Base-by-base conservation (phyloP, 2,329 filamentous ascomycete species). In the Colletotrichum tropicicola region DNA sequence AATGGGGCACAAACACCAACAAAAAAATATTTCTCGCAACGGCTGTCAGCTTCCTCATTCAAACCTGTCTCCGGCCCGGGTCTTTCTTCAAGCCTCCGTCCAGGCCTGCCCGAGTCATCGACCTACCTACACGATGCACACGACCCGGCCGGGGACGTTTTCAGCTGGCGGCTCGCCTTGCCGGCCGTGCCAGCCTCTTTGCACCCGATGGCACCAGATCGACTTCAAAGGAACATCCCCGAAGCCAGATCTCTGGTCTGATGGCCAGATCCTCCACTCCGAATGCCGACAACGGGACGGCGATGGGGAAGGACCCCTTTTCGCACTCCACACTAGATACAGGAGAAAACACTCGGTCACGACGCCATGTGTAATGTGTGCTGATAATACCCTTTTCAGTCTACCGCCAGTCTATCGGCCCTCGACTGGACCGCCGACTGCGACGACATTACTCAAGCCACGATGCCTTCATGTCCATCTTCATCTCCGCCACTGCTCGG, bases 401-500 rank as follows among this genome's bases (percentile, higher is more conserved):
- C 28, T 19, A 43, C 39, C 12, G n/a, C 9, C n/a, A n/a, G n/a
- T 12, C 15, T 7, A 21, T 10, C 15, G 10, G 30, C 9, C 30
- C n/a, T n/a, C n/a, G n/a, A n/a, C n/a, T n/a, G 30, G 3, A 9
- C 21, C 12, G 9, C 35, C 43, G 32, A 41, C 39, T 35, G 19
- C 47, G n/a, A 19, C 30, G 39, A 41, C 55, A 41, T 60, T 64
- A 48, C 41, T 59, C 30, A 30, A 41, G 47, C 25, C 15, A 6
- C 10, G 21, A 39, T 12, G 23, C n/a, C 19, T 10, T 43, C 39
- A 17, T 61, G 32, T 17, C 35, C 43, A 49, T 49, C 27, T 35
- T 35, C 30, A 47, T 59, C 25, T 48, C 39, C 39, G 39, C 25
- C 19, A 10, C 19, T 25, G 12, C 37, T 58, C n/a, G n/a, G n/a